Percentiles rank a stretch among this genome's conserved stretches.
These are phyloP conservation scores for Schizochytrium sp. DNA, from an alignment of 108 stramenopile species.

Conservation along the genomic window DNA sequence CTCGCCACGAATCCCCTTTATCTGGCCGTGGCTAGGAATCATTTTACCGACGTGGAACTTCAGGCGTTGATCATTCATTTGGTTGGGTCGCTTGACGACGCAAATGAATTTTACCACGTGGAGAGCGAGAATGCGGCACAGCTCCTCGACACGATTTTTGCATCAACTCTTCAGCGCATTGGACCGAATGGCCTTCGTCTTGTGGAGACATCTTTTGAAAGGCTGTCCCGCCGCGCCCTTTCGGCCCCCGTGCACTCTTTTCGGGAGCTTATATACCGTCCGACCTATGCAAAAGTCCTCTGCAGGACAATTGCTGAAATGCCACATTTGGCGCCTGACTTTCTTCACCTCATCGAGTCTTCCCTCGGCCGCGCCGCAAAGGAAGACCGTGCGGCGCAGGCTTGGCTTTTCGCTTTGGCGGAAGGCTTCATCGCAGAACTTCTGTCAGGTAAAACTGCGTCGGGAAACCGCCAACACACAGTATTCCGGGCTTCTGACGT, in stretches of 20 bases:
- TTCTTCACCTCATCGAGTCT: background rate
- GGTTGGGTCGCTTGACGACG: background rate
- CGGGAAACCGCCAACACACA: no score
- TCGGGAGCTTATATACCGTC: background rate
- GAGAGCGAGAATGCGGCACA: background rate
- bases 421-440: background rate
- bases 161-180: background rate
- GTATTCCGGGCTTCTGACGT: no score
- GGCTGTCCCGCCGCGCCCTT: background rate
- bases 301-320: background rate
- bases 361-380: background rate
- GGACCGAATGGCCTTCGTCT: background rate
- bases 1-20: background rate
- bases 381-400: background rate
- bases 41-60: background rate
- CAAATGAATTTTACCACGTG: background rate
- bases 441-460: background rate
- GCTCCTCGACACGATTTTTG: background rate
- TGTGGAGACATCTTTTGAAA: background rate
- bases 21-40: background rate
- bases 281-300: background rate
- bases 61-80: background rate
- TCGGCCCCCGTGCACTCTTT: background rate
- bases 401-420: background rate
- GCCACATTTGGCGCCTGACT: background rate